phyloP scores from a whole-genome alignment of 441 rosid genomes.

The Croton laevigatus region DNA sequence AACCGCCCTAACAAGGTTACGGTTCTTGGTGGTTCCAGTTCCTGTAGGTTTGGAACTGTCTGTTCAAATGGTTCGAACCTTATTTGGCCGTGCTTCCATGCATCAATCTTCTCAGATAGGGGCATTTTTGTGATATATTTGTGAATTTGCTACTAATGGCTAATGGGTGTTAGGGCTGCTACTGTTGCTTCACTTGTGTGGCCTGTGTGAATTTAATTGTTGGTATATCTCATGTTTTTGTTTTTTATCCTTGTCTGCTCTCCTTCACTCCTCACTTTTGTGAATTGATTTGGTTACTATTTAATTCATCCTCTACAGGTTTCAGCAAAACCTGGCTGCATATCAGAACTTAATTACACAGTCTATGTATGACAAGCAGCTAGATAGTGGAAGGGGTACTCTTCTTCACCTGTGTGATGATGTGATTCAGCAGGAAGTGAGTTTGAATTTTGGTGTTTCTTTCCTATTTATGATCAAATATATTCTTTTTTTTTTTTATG shows the following conservation, averaged over 20 bases:
- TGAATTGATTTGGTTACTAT: conserved; percentile 13
- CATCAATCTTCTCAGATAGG: not conserved
- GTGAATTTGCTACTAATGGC: not conserved
- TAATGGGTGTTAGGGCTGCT: not conserved
- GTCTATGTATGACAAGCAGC: conserved; percentile 96
- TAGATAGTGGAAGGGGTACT: conserved; percentile 96
- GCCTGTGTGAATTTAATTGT: not conserved
- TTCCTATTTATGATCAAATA: not conserved
- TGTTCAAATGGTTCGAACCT: too few relatives aligned
- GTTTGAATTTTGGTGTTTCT: conserved; percentile 22
- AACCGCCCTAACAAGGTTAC: too few relatives aligned
- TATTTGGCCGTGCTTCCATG: not conserved
- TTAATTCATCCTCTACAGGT: conserved; percentile 47
- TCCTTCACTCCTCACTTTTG: not conserved
- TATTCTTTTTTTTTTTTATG: not conserved
- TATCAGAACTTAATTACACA: conserved; percentile 94
- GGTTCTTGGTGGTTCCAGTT: too few relatives aligned
- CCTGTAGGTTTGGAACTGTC: too few relatives aligned
- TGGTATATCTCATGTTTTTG: not conserved
- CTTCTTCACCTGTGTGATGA: conserved; percentile 97
- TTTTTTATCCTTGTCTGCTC: conserved; percentile 3
- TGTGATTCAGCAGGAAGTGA: conserved; percentile 88
- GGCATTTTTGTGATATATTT: not conserved
- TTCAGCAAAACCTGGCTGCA: conserved; percentile 75
- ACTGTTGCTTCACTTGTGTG: not conserved